Conservation (phyloP, 768 basidiomycete species). For the Psilocybe cyanescens region DNA sequence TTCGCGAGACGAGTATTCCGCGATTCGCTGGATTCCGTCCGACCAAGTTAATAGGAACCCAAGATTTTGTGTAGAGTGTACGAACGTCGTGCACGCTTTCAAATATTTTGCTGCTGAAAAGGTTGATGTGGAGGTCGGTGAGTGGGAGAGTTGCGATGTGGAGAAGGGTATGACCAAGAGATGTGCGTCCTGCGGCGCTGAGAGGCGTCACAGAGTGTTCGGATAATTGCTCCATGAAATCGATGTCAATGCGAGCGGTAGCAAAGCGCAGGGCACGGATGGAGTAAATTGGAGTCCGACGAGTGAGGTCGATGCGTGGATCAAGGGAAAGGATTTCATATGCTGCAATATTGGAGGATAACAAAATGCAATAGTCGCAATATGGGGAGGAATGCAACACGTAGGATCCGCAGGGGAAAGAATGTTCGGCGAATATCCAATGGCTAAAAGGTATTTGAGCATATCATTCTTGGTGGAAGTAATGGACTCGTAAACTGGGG, state of each 20-base stretch:
- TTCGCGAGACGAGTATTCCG: neutral
- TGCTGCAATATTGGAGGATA: neutral
- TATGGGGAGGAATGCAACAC: constrained; percentile 1
- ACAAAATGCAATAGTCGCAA: neutral
- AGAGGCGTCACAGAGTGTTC: neutral
- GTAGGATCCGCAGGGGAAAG: neutral
- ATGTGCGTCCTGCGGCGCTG: neutral
- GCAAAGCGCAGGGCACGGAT: neutral
- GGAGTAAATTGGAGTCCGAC: neutral
- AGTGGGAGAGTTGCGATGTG: neutral
- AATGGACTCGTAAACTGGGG: neutral
- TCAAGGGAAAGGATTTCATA: neutral
- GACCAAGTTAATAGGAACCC: neutral
- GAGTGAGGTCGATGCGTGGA: neutral
- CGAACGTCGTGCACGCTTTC: constrained; percentile 3
- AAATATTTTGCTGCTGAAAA: neutral
- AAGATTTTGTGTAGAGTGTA: neutral
- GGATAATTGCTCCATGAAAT: neutral
- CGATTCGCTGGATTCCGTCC: neutral
- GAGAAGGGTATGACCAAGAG: constrained; percentile 2
- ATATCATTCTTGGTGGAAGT: neutral
- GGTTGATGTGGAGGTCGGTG: neutral
- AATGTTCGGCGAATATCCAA: constrained; percentile 1
- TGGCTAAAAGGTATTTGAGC: neutral
- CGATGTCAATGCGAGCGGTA: neutral